phyloP scores from a whole-genome alignment of 2,329 filamentous ascomycete genomes.

The Fusarium xylarioides region DNA sequence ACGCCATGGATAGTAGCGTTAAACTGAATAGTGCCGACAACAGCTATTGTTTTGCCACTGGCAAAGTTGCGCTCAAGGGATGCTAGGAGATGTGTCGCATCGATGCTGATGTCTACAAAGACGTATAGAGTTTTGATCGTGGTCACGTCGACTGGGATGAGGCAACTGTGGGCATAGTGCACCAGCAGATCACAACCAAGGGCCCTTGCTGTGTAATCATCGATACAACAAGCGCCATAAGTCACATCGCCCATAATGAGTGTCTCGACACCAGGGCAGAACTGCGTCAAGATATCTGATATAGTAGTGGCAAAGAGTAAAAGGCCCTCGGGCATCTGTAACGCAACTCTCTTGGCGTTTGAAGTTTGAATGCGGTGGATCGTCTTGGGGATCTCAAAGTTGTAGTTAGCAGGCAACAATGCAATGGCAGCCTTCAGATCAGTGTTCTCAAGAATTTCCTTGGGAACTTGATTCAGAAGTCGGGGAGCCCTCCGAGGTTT shows the following conservation, averaged over 20 bases:
- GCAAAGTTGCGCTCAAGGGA: conserved; percentile 90
- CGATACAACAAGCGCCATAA: conserved; percentile 97
- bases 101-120: conserved; percentile 97
- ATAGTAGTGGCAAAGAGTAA: conserved; percentile 97
- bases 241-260: conserved; percentile 99
- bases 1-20: conserved; percentile 95
- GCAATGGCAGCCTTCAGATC: conserved; percentile 88
- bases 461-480: conserved; percentile 89
- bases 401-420: conserved; percentile 94
- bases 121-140: conserved; percentile 98
- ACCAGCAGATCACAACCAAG: conserved; percentile 94
- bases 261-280: conserved; percentile 90
- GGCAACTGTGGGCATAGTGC: conserved; percentile 95
- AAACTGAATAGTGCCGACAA: conserved; percentile 98
- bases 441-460: conserved; percentile 84
- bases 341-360: conserved; percentile 81
- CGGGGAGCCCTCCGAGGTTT: conserved; percentile 77
- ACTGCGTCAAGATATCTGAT: conserved; percentile 93
- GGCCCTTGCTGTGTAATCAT: conserved; percentile 95
- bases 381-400: conserved; percentile 98
- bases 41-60: conserved; percentile 83
- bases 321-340: conserved; percentile 97
- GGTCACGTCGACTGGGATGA: conserved; percentile 96
- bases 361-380: conserved; percentile 90
- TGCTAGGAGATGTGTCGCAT: conserved; percentile 84